These are phyloP conservation scores for Ustilago crameri DNA, from an alignment of 1,284 basidiomycete genomes.

Conservation along the genomic window DNA sequence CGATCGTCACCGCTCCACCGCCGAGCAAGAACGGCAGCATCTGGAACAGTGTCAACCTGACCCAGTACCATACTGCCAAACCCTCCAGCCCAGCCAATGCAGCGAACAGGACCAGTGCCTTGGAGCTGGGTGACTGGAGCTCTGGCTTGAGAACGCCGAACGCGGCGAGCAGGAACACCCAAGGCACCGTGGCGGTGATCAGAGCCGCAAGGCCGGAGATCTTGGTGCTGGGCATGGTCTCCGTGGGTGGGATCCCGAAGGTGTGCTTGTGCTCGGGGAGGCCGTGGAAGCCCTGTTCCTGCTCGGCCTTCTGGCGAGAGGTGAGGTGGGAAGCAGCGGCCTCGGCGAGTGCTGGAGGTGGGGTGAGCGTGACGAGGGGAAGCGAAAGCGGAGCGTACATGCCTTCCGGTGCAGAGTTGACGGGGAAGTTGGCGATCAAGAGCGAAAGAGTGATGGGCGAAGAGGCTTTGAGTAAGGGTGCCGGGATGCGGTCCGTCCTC, in stretches of 20 bases:
- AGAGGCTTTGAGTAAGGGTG: constrained; percentile 17
- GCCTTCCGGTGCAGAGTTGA: constrained; percentile 29
- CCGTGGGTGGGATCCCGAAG: constrained; percentile 49
- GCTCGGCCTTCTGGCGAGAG: constrained; percentile 30
- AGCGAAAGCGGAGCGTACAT: constrained; percentile 33
- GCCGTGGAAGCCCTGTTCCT: constrained; percentile 45
- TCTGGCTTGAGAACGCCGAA: constrained; percentile 26
- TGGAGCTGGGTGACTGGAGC: constrained; percentile 21
- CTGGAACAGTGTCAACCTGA: constrained; percentile 56
- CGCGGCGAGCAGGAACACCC: constrained; percentile 44
- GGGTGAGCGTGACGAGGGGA: constrained; percentile 29
- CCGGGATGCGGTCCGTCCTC: constrained; percentile 45
- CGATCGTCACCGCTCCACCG: constrained; percentile 43
- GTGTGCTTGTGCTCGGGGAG: constrained; percentile 54
- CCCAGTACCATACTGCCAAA: constrained; percentile 56
- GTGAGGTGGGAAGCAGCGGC: constrained; percentile 19
- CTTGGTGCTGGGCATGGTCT: constrained; percentile 57
- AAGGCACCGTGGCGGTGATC: constrained; percentile 49
- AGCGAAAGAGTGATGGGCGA: constrained; percentile 40
- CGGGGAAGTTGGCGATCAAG: constrained; percentile 46
- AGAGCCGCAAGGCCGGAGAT: constrained; percentile 44
- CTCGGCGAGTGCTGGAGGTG: constrained; percentile 20
- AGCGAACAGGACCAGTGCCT: constrained; percentile 35
- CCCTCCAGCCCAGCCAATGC: constrained; percentile 41
- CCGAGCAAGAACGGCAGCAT: constrained; percentile 54